phyloP scores from a whole-genome alignment of 169 alveolate genomes.

The Cyclospora cayetanensis region DNA sequence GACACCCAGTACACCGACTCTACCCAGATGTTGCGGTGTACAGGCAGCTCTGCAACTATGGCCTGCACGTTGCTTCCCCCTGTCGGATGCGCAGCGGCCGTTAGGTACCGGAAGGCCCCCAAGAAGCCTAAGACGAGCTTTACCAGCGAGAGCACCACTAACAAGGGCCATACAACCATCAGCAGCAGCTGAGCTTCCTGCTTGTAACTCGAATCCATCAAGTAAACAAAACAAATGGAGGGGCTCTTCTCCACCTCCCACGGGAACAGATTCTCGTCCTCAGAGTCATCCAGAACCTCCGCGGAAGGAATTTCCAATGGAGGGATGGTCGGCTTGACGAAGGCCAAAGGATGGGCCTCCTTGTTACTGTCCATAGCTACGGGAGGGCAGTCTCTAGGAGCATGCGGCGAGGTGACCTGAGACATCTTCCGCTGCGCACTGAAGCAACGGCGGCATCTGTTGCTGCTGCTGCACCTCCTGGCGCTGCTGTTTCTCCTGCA shows the following conservation, averaged over 20 bases:
- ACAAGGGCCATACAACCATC: background rate
- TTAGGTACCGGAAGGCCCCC: conserved; percentile 18
- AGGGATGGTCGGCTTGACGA: too few relatives aligned
- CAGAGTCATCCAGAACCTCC: too few relatives aligned
- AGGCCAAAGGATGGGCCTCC: too few relatives aligned
- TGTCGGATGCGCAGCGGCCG: background rate
- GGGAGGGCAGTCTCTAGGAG: too few relatives aligned
- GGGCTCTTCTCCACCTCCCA: background rate
- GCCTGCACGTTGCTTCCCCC: too few relatives aligned
- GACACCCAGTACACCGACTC: background rate
- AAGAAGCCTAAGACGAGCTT: conserved; percentile 11
- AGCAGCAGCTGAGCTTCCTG: background rate
- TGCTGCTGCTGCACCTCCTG: background rate
- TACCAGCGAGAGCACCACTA: background rate
- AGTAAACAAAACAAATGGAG: background rate
- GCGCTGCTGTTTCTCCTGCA: background rate
- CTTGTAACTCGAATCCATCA: background rate
- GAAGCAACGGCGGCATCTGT: background rate
- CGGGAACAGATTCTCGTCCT: too few relatives aligned
- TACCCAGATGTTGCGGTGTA: conserved; percentile 7
- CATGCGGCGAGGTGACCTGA: too few relatives aligned
- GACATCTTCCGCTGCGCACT: background rate
- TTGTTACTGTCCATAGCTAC: too few relatives aligned
- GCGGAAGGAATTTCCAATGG: too few relatives aligned
- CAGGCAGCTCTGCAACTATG: background rate